Base-by-base conservation (phyloP, 345 rosid genomes). In the Aethionema arabicum region DNA sequence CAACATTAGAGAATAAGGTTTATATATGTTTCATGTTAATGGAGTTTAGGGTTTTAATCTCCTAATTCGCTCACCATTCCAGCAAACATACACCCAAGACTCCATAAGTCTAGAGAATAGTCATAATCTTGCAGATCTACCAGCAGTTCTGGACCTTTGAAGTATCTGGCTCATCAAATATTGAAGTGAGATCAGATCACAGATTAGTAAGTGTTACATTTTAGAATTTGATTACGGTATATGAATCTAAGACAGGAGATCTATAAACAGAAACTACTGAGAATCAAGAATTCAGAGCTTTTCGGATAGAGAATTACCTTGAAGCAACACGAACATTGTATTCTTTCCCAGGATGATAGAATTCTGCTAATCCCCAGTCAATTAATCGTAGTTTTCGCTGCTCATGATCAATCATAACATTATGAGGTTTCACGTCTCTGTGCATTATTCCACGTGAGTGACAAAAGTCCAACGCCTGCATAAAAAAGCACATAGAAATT, bases 371-470 rank as follows among this genome's bases (percentile, higher is more conserved):
- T 21, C 27, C 27, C 27, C 27, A 21, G 36, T 88, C 91, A 66
- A 88, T 88, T 39, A 88, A 83, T 38, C 91, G 89, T 59, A 88
- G 95, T 68, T 85, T 88, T 49, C 87, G 77, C 66, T 80, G 91
- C 61, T 81, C 95, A 44, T 85, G 95, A 76, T 88, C 95, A 76
- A 88, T 88, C 95, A 88, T 85, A 56, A 88, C 89, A 72, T 88
- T 88, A 72, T 88, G 95, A 21, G 27, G 27, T 21, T 21, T 21
- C 27, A 21, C 27, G 27, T 21, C 27, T 21, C 27, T 21, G 27
- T 88, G 95, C 95, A 88, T 88, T 37, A 88, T 88, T 37, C 95
- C 95, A 76, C 83, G 95, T 29, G 95, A 83, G 77, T 88, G 95
- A 74, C 95, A 85, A 66, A 74, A 83, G 70, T 85, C 95, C 78